Percentiles rank a stretch among this genome's conserved stretches.
phyloP scores from a whole-genome alignment of 805 yeast genomes.

The Hanseniaspora vineae region DNA sequence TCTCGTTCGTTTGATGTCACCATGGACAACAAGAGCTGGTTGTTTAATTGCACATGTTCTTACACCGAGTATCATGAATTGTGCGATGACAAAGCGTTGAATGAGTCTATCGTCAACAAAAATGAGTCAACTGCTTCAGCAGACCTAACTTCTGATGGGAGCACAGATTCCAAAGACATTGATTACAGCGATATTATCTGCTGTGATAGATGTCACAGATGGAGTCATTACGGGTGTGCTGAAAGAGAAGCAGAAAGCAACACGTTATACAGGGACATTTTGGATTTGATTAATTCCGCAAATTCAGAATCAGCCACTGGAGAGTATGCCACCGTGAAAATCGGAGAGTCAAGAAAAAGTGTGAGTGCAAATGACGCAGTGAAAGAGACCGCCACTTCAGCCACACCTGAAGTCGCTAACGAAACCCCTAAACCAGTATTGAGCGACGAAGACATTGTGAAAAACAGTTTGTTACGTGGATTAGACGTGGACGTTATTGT shows the following conservation, averaged over 20 bases:
- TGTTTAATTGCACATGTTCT: conserved; percentile 19
- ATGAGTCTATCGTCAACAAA: too few relatives aligned
- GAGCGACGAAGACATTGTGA: neutral
- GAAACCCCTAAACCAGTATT: neutral
- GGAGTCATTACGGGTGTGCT: conserved; percentile 11
- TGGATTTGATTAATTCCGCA: neutral
- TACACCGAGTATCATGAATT: neutral
- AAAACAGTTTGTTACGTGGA: neutral
- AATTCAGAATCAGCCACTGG: neutral
- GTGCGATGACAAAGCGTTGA: too few relatives aligned
- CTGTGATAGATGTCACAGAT: conserved; percentile 21
- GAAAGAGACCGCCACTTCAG: too few relatives aligned
- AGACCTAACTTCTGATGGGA: too few relatives aligned
- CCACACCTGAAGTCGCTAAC: too few relatives aligned
- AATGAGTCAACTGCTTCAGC: too few relatives aligned
- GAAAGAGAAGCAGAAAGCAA: neutral
- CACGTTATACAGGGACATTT: neutral
- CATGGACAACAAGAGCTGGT: conserved; percentile 19
- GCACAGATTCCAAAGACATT: too few relatives aligned
- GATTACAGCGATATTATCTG: conserved; percentile 14
- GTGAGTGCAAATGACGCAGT: too few relatives aligned
- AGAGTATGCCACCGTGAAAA: too few relatives aligned
- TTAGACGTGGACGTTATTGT: neutral
- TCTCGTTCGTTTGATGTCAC: conserved; percentile 7
- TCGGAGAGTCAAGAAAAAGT: too few relatives aligned